Evolutionary conservation across 768 basidiomycete genomes (phyloP).

Genomic region (Lactarius evosmus): DNA sequence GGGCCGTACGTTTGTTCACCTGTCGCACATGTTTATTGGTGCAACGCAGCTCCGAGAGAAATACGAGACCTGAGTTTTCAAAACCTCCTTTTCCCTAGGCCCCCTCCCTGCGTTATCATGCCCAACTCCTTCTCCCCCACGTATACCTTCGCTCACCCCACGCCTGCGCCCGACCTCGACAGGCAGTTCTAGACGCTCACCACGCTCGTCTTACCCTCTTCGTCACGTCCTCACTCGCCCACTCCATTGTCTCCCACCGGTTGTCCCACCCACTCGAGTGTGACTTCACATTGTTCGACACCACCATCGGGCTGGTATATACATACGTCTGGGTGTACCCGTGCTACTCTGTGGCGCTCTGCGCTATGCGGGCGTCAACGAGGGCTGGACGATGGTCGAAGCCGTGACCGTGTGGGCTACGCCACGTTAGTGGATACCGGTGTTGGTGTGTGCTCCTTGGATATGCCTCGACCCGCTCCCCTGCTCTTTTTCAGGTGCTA

Average conservation of each 20-base stretch:
- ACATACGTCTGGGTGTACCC: slow-evolving; percentile 82
- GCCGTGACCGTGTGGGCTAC: slow-evolving; percentile 78
- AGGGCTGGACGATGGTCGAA: slow-evolving; percentile 80
- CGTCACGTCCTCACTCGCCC: slow-evolving; percentile 88
- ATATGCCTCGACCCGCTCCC: too few relatives aligned
- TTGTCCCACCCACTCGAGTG: slow-evolving; percentile 69
- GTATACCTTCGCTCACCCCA: slow-evolving; percentile 60
- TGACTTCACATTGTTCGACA: slow-evolving; percentile 80
- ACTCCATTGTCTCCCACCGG: slow-evolving; percentile 84
- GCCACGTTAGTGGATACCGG: slow-evolving; percentile 85
- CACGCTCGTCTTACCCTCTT: slow-evolving; percentile 92
- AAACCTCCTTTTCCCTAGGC: slow-evolving; percentile 42
- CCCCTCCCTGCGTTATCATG: slow-evolving; percentile 69
- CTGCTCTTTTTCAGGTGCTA: too few relatives aligned
- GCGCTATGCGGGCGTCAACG: slow-evolving; percentile 82
- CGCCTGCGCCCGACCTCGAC: slow-evolving; percentile 68
- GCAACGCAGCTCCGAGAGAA: not conserved
- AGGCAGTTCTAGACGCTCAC: slow-evolving; percentile 98
- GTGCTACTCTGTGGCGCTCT: slow-evolving; percentile 80
- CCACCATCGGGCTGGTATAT: slow-evolving; percentile 83
- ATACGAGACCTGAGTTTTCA: not conserved
- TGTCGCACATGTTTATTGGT: too few relatives aligned
- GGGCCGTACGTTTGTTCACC: slow-evolving; percentile 44
- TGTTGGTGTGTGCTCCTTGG: slow-evolving; percentile 57
- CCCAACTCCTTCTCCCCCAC: slow-evolving; percentile 68